These are phyloP conservation scores for Hypoxylon subgilvum DNA, from an alignment of 495 filamentous ascomycete genomes.

Conservation along the genomic window DNA sequence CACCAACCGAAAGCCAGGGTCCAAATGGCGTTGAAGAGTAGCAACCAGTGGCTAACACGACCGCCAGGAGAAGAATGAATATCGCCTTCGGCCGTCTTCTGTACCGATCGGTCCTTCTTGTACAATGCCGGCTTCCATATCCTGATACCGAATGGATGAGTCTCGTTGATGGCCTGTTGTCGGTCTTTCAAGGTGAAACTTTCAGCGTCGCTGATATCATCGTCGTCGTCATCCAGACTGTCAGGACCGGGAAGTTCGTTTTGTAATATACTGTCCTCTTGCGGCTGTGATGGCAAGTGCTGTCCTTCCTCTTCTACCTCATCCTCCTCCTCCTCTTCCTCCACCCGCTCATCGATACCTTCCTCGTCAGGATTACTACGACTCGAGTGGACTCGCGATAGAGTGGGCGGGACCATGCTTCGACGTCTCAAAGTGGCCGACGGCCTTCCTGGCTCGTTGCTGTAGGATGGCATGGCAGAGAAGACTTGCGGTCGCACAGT, in stretches of 20 bases:
- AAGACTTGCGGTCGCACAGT: constrained; percentile 38
- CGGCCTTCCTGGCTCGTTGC: constrained; percentile 34
- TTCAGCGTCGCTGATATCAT: constrained; percentile 74
- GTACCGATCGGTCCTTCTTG: constrained; percentile 95
- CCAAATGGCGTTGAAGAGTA: constrained; percentile 89
- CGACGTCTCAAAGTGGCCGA: constrained; percentile 75
- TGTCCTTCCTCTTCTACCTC: constrained; percentile 33
- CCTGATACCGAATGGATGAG: constrained; percentile 97
- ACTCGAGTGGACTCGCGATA: constrained; percentile 64
- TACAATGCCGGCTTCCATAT: constrained; percentile 99
- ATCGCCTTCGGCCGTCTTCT: constrained; percentile 94
- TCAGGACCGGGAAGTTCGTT: constrained; percentile 29
- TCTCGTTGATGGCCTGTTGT: constrained; percentile 98
- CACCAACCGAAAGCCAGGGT: constrained; percentile 96
- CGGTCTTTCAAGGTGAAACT: constrained; percentile 89
- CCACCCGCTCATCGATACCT: constrained; percentile 47
- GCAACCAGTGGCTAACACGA: constrained; percentile 79
- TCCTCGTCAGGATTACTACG: constrained; percentile 53
- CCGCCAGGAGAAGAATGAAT: constrained; percentile 96
- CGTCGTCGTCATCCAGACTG: constrained; percentile 62
- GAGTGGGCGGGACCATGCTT: constrained; percentile 61
- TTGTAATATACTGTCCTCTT: constrained; percentile 42
- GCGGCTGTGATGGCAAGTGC: constrained; percentile 34
- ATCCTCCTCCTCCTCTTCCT: constrained; percentile 37
- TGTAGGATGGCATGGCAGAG: constrained; percentile 38